These are phyloP conservation scores for Podila verticillata DNA, from an alignment of 192 early-diverging fungal genomes.

Conservation along the genomic window DNA sequence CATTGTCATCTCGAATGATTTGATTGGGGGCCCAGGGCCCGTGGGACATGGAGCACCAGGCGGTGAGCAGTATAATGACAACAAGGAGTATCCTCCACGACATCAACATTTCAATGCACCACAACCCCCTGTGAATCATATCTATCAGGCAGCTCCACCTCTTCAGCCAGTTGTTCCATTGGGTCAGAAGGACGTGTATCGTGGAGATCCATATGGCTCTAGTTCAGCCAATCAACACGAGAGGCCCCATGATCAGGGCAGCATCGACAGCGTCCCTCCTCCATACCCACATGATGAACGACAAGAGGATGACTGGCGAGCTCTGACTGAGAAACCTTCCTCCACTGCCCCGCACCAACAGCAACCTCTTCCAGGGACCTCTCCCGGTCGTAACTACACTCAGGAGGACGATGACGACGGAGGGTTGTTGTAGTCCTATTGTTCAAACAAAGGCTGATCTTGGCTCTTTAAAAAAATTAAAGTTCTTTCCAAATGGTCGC, in stretches of 20 bases:
- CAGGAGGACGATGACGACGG: slow-evolving; percentile 32
- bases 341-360: neutral
- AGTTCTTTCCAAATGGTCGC: too few species aligned
- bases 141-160: too few species aligned
- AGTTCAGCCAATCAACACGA: too few species aligned
- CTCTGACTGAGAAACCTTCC: slow-evolving; percentile 19
- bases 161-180: too few species aligned
- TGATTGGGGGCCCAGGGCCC: slow-evolving; percentile 27
- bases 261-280: neutral
- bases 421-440: slow-evolving; percentile 9
- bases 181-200: too few species aligned
- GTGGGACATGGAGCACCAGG: neutral
- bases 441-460: neutral
- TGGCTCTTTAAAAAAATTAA: too few species aligned
- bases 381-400: slow-evolving; percentile 27
- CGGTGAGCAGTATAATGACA: neutral
- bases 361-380: neutral
- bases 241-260: too few species aligned
- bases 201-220: too few species aligned
- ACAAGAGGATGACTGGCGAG: slow-evolving; percentile 40
- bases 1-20: slow-evolving; percentile 37
- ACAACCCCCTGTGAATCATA: too few species aligned
- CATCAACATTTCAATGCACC: neutral
- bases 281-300: slow-evolving; percentile 15
- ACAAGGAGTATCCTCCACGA: neutral